A percentile compares a stretch with the other conserved stretches of the same genome.
Evolutionary conservation across 192 early-diverging fungal genomes (phyloP).

Genomic region (Oehlia diaphana): DNA sequence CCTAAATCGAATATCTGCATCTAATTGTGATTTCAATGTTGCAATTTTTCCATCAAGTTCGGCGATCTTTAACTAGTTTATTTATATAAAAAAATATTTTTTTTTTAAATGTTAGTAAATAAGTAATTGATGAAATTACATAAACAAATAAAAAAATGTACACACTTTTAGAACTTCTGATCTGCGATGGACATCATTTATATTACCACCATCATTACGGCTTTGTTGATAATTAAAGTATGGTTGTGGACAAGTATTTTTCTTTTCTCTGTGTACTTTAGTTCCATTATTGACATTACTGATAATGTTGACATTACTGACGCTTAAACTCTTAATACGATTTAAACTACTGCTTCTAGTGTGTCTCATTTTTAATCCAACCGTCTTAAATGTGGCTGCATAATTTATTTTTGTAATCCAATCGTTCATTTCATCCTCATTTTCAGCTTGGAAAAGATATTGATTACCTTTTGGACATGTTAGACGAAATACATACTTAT

Average conservation of each 20-base stretch:
- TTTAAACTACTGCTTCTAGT: background rate
- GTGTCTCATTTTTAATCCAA: conserved; percentile 41
- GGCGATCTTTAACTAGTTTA: background rate
- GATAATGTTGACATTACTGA: background rate
- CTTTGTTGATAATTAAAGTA: background rate
- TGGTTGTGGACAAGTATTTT: conserved; percentile 26
- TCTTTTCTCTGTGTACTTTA: background rate
- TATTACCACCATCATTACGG: background rate
- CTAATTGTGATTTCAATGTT: conserved; percentile 36
- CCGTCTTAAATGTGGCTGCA: conserved; percentile 72
- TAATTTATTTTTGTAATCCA: conserved; percentile 85
- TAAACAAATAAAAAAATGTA: background rate
- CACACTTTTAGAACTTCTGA: conserved; percentile 11
- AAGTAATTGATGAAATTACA: background rate
- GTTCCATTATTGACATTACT: background rate
- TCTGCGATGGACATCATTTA: conserved; percentile 16
- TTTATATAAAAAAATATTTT: no score
- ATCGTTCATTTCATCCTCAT: conserved; percentile 71
- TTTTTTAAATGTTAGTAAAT: no score
- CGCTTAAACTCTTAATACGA: background rate
- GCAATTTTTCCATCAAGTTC: conserved; percentile 11
- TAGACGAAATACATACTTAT: conserved; percentile 77
- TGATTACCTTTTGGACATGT: conserved; percentile 70
- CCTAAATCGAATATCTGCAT: conserved; percentile 58
- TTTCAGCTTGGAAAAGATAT: conserved; percentile 67